Conservation (phyloP, 768 basidiomycete species). For the Clitopilus hobsonii region DNA sequence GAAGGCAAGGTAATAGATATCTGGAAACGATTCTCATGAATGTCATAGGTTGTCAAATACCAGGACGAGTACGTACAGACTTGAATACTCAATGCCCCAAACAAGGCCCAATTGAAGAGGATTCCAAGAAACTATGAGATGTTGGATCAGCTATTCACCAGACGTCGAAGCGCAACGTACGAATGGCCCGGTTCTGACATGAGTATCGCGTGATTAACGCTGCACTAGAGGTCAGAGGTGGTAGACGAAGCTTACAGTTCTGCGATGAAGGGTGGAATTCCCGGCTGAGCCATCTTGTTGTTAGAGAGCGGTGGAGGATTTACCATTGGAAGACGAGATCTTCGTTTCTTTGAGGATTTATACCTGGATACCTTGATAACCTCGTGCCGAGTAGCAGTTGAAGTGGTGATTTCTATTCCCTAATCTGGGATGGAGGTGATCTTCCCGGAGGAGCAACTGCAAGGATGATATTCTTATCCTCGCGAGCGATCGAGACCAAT, state of each 20-base stretch:
- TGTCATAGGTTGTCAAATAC: neutral
- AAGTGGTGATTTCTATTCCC: too few relatives aligned
- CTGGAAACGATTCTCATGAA: neutral
- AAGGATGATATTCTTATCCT: too few relatives aligned
- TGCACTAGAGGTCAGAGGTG: too few relatives aligned
- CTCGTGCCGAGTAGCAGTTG: too few relatives aligned
- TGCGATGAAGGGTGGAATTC: slow-evolving; percentile 1
- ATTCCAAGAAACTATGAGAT: slow-evolving; percentile 8
- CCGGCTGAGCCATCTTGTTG: neutral
- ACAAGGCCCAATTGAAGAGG: slow-evolving; percentile 8
- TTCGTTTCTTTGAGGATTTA: too few relatives aligned
- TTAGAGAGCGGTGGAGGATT: too few relatives aligned
- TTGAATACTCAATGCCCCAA: slow-evolving; percentile 9
- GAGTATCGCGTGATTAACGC: neutral
- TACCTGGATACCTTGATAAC: too few relatives aligned
- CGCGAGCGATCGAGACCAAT: too few relatives aligned
- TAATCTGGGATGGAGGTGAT: too few relatives aligned
- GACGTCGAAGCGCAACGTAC: neutral
- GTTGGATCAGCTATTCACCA: neutral
- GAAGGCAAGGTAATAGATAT: neutral
- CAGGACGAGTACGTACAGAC: slow-evolving; percentile 2
- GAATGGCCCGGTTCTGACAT: slow-evolving; percentile 1
- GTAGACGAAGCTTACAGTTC: slow-evolving; percentile 2
- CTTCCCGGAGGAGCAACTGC: too few relatives aligned
- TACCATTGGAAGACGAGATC: too few relatives aligned